Conservation (phyloP, 768 basidiomycete species). For the Suillus subaureus region DNA sequence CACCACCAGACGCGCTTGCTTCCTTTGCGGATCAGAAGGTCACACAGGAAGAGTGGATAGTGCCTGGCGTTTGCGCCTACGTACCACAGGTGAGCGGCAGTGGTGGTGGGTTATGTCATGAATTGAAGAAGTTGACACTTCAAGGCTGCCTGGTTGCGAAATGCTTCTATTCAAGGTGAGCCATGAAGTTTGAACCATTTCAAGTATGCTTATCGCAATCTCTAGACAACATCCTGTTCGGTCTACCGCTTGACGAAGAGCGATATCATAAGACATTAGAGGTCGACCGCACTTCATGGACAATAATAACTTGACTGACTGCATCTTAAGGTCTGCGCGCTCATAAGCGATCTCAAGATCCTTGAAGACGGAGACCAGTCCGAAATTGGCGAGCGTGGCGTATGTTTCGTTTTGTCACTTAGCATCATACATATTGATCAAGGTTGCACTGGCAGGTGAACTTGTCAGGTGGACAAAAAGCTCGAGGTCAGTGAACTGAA, state of each 20-base stretch:
- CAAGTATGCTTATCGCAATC: not conserved
- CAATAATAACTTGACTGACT: not conserved
- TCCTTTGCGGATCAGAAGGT: slow-evolving; percentile 47
- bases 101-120: slow-evolving; percentile 38
- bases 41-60: slow-evolving; percentile 69
- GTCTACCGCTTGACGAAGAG: slow-evolving; percentile 68
- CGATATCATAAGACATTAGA: slow-evolving; percentile 80
- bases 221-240: slow-evolving; percentile 76
- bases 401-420: slow-evolving; percentile 27
- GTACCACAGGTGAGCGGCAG: slow-evolving; percentile 65
- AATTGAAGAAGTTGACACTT: slow-evolving; percentile 31
- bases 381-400: slow-evolving; percentile 87
- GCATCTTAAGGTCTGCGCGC: slow-evolving; percentile 44
- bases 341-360: slow-evolving; percentile 75
- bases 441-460: slow-evolving; percentile 24
- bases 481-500: slow-evolving; percentile 48
- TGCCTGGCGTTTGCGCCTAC: slow-evolving; percentile 80
- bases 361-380: slow-evolving; percentile 87
- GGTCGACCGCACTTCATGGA: slow-evolving; percentile 36
- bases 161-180: slow-evolving; percentile 64
- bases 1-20: slow-evolving; percentile 79
- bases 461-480: slow-evolving; percentile 62
- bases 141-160: slow-evolving; percentile 68
- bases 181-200: too few species aligned
- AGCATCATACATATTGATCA: not conserved